These are phyloP conservation scores for Boletus barrowsii DNA, from an alignment of 768 basidiomycete genomes.

Conservation along the genomic window DNA sequence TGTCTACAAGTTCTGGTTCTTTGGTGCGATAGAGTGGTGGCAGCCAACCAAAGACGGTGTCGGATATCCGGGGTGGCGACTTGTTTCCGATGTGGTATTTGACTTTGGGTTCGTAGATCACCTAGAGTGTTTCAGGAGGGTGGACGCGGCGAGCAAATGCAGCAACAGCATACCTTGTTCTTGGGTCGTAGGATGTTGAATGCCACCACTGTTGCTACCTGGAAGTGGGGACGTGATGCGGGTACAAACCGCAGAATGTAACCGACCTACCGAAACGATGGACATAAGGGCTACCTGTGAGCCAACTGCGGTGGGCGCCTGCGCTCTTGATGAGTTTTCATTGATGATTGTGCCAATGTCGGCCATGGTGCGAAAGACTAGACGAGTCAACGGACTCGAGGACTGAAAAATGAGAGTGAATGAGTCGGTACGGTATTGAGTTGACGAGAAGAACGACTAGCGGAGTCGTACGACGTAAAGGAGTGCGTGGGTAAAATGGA, in stretches of 20 bases:
- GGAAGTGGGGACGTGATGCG: conserved; percentile 6
- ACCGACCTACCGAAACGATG: conserved; percentile 59
- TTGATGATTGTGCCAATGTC: conserved; percentile 33
- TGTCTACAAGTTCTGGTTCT: conserved; percentile 86
- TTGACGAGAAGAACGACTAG: not conserved
- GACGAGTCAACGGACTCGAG: conserved; percentile 17
- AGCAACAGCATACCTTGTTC: conserved; percentile 61
- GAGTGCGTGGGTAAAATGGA: not conserved
- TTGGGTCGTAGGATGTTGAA: conserved; percentile 88
- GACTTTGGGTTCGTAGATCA: conserved; percentile 91
- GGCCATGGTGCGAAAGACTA: conserved; percentile 27
- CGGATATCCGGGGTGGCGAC: conserved; percentile 75
- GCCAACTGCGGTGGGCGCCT: conserved; percentile 77
- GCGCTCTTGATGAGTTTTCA: conserved; percentile 48
- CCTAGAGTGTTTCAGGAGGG: conserved; percentile 38
- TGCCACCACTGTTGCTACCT: conserved; percentile 64
- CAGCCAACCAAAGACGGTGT: conserved; percentile 86
- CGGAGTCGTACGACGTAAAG: not conserved
- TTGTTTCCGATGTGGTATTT: conserved; percentile 84
- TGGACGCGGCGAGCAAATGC: not conserved
- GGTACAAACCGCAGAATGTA: not conserved
- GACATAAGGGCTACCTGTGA: conserved; percentile 77
- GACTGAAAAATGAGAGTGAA: conserved; percentile 18
- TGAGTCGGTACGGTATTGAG: conserved; percentile 16
- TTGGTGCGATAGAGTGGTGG: conserved; percentile 78